phyloP scores from a whole-genome alignment of 306 rosid species.

The Ziziphus jujuba region DNA sequence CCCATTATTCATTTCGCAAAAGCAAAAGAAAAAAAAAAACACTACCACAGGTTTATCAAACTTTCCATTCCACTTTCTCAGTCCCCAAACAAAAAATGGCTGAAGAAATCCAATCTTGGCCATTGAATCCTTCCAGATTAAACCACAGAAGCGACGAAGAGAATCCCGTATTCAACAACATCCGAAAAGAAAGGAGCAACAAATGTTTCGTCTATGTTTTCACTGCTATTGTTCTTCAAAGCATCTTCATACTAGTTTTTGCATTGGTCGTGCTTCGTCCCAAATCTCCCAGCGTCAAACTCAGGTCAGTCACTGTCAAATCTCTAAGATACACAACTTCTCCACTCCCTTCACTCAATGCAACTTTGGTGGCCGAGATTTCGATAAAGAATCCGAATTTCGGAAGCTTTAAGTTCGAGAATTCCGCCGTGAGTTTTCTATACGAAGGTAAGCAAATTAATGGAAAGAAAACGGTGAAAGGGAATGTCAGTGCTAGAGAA shows the following conservation, averaged over 20 bases:
- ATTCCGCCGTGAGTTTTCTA: conserved; percentile 25
- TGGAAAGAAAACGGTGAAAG: conserved; percentile 13
- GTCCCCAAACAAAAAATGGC: conserved; percentile 19
- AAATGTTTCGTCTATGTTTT: conserved; percentile 60
- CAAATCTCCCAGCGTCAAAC: conserved; percentile 30
- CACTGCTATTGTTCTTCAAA: conserved; percentile 35
- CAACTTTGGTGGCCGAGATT: conserved; percentile 33
- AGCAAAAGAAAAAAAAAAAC: no score
- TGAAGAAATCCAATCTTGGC: conserved; percentile 37
- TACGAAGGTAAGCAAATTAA: conserved; percentile 34
- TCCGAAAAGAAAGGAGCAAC: conserved; percentile 38
- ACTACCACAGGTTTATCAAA: not conserved
- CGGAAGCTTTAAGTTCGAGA: conserved; percentile 42
- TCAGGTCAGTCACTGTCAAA: conserved; percentile 34
- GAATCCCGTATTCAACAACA: conserved; percentile 26
- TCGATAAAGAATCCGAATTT: conserved; percentile 50
- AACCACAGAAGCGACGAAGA: conserved; percentile 38
- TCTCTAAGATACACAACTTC: conserved; percentile 21
- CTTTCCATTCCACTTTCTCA: not conserved
- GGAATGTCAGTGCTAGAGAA: conserved; percentile 27
- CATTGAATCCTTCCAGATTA: conserved; percentile 20
- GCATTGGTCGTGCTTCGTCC: conserved; percentile 44
- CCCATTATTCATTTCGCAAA: not conserved
- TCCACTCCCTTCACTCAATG: conserved; percentile 34
- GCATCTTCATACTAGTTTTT: conserved; percentile 35